Conservation (phyloP, 2,329 filamentous ascomycete genomes). For the Graphiopsis chlorocephala region DNA sequence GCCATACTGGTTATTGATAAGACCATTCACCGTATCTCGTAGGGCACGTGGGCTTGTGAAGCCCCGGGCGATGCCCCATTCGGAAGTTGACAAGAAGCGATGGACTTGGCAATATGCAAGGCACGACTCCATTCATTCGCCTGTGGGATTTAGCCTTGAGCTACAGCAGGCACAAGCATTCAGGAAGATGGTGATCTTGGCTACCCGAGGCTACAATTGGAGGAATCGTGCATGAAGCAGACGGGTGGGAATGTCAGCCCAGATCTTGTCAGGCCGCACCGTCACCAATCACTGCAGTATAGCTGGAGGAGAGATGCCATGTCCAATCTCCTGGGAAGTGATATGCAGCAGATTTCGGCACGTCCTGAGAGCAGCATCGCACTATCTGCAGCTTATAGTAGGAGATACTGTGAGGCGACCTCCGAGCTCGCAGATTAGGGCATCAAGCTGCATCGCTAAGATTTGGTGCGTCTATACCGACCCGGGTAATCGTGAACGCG, state of each 20-base stretch:
- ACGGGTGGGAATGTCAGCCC: neutral
- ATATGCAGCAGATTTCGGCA: neutral
- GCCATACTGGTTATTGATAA: slow-evolving; percentile 4
- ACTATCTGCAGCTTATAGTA: neutral
- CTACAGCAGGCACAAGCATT: slow-evolving; percentile 6
- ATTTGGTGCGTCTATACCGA: neutral
- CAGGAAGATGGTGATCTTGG: neutral
- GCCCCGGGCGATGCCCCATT: slow-evolving; percentile 1
- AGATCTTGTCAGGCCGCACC: neutral
- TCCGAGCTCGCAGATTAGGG: neutral
- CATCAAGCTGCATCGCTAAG: neutral
- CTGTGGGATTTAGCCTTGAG: neutral
- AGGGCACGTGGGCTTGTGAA: slow-evolving; percentile 8
- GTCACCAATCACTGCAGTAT: neutral
- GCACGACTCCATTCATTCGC: neutral
- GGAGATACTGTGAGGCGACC: neutral
- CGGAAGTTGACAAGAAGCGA: slow-evolving; percentile 11
- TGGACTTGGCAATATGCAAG: slow-evolving; percentile 12
- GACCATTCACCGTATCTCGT: slow-evolving; percentile 12
- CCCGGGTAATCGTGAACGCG: neutral
- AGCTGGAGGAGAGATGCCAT: neutral
- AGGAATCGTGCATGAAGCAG: neutral
- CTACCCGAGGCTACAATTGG: slow-evolving; percentile 1
- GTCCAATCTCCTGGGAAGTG: neutral
- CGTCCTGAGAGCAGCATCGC: neutral